Evolutionary conservation across 257 asterid genomes (phyloP).

Genomic region (Henckelia pumila): DNA sequence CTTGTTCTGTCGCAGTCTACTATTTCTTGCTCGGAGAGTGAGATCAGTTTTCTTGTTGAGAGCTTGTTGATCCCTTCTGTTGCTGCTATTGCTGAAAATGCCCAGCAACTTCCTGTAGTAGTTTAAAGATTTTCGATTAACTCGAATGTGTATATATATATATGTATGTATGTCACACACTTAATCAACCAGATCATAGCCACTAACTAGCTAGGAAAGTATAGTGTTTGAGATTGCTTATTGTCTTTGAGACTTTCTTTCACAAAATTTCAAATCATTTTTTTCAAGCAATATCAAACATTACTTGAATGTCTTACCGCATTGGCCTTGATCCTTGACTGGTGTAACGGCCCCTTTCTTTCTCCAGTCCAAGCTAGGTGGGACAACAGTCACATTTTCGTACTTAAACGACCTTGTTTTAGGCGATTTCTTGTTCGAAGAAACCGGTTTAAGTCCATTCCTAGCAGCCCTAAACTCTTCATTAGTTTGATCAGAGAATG

Average conservation of each 20-base stretch:
- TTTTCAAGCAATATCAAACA: too few relatives aligned
- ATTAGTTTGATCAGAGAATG: constrained; percentile 28
- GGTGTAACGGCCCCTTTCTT: constrained; percentile 55
- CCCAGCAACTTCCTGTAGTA: constrained; percentile 38
- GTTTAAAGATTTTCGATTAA: neutral
- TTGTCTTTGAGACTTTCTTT: too few relatives aligned
- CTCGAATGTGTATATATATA: too few relatives aligned
- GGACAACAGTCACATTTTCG: constrained; percentile 26
- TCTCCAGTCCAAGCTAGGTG: constrained; percentile 45
- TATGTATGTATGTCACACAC: too few relatives aligned
- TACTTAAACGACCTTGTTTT: constrained; percentile 21
- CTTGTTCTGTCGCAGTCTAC: constrained; percentile 38
- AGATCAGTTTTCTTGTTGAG: constrained; percentile 24
- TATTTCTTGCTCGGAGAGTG: constrained; percentile 36
- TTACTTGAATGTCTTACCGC: constrained; percentile 51
- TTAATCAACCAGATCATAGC: too few relatives aligned
- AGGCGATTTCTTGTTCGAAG: neutral
- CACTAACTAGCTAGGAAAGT: too few relatives aligned
- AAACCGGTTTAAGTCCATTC: neutral
- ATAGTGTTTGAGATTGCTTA: too few relatives aligned
- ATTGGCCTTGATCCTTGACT: constrained; percentile 60
- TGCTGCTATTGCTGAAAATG: constrained; percentile 36
- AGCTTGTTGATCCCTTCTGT: constrained; percentile 34
- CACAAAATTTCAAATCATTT: too few relatives aligned
- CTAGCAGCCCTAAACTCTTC: constrained; percentile 24